Evolutionary conservation across 2,329 filamentous ascomycete genomes (phyloP).

Genomic region (Apiospora rasikravindrae): DNA sequence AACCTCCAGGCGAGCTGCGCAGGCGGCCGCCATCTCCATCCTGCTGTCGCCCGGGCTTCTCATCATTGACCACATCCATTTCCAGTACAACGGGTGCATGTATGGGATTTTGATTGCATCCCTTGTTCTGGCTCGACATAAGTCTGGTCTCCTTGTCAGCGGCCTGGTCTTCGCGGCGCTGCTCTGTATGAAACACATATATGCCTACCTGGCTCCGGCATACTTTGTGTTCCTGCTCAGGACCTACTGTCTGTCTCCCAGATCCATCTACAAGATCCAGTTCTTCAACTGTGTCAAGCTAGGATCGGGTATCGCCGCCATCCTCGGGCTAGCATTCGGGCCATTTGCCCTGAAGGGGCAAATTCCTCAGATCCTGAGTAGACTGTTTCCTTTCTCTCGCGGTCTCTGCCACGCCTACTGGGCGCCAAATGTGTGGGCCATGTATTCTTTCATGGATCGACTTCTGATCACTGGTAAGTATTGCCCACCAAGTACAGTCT

Average conservation of each 20-base stretch:
- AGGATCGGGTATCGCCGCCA: slow-evolving; percentile 69
- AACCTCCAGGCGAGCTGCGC: slow-evolving; percentile 73
- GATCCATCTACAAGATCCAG: slow-evolving; percentile 76
- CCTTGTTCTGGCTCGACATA: slow-evolving; percentile 78
- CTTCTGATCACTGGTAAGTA: slow-evolving; percentile 77
- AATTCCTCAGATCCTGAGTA: slow-evolving; percentile 79
- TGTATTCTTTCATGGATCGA: slow-evolving; percentile 92
- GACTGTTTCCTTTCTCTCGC: slow-evolving; percentile 91
- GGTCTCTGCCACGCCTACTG: slow-evolving; percentile 97
- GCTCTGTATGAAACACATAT: slow-evolving; percentile 97
- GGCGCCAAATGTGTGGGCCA: slow-evolving; percentile 96
- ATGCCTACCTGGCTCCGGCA: slow-evolving; percentile 92
- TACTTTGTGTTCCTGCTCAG: slow-evolving; percentile 95
- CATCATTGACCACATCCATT: slow-evolving; percentile 96
- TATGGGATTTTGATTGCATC: slow-evolving; percentile 91
- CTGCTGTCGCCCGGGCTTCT: slow-evolving; percentile 90
- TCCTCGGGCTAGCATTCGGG: slow-evolving; percentile 84
- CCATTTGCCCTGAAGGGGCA: slow-evolving; percentile 85
- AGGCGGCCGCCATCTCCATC: slow-evolving; percentile 87
- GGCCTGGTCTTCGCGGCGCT: slow-evolving; percentile 84
- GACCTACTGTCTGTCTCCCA: slow-evolving; percentile 82
- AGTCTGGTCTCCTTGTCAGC: slow-evolving; percentile 75
- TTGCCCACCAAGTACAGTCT: neutral
- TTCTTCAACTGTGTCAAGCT: slow-evolving; percentile 85
- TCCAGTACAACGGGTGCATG: slow-evolving; percentile 98